phyloP scores from a whole-genome alignment of 2,329 filamentous ascomycete species.

The Trichoderma koningiopsis region DNA sequence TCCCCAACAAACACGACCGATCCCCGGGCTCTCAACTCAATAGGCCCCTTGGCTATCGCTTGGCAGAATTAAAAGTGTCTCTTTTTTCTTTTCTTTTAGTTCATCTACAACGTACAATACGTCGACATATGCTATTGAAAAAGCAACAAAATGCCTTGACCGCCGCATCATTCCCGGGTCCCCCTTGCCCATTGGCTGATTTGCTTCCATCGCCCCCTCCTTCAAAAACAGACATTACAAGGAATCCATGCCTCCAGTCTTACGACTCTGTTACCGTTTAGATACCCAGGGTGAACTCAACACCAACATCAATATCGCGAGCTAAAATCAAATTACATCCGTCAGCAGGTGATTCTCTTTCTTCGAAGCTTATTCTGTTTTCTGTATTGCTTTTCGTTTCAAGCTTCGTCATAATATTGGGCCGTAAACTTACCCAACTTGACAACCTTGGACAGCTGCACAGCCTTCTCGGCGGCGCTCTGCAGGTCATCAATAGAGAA shows the following conservation, averaged over 20 bases:
- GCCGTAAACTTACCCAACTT: conserved; percentile 77
- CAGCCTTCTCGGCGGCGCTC: conserved; percentile 94
- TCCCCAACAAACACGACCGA: background rate
- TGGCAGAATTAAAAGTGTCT: conserved; percentile 6
- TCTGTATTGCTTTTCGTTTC: background rate
- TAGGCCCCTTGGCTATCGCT: background rate
- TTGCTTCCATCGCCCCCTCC: conserved; percentile 26
- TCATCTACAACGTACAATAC: conserved; percentile 17
- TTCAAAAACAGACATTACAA: conserved; percentile 35
- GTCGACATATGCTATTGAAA: conserved; percentile 18
- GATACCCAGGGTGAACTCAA: conserved; percentile 93
- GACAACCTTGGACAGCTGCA: conserved; percentile 98
- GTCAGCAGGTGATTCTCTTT: conserved; percentile 13
- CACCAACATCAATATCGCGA: conserved; percentile 94
- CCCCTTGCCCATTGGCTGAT: conserved; percentile 26
- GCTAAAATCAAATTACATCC: conserved; percentile 50
- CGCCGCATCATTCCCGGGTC: conserved; percentile 9
- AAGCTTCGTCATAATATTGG: conserved; percentile 29
- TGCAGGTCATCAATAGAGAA: conserved; percentile 99
- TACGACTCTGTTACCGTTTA: conserved; percentile 49
- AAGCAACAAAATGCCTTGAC: conserved; percentile 24
- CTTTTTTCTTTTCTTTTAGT: background rate
- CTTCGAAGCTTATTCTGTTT: background rate
- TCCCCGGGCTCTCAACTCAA: background rate
- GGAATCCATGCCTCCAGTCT: conserved; percentile 25